These are phyloP conservation scores for Ophiostoma perfectum DNA, from an alignment of 2,329 filamentous ascomycete genomes.

Conservation along the genomic window DNA sequence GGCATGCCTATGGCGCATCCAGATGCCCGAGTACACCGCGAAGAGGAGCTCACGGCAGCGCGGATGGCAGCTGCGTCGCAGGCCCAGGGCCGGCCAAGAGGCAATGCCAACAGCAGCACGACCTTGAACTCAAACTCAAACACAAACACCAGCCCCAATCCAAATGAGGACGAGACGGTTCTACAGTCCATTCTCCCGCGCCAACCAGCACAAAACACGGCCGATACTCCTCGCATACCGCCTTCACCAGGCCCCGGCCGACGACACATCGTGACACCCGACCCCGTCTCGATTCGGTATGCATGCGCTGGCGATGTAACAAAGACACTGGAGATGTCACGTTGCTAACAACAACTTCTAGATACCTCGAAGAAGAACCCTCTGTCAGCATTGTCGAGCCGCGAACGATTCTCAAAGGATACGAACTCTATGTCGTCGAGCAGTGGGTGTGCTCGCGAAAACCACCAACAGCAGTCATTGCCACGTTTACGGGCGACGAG, in stretches of 20 bases:
- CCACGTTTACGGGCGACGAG: slow-evolving; percentile 84
- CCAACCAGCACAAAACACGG: not conserved
- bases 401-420: slow-evolving; percentile 65
- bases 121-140: not conserved
- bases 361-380: slow-evolving; percentile 73
- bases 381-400: slow-evolving; percentile 70
- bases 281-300: slow-evolving; percentile 48
- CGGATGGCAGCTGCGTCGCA: slow-evolving; percentile 12
- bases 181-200: slow-evolving; percentile 16
- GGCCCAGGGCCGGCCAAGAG: not conserved
- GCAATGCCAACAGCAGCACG: not conserved
- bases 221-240: slow-evolving; percentile 8
- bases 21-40: slow-evolving; percentile 15
- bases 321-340: too few relatives aligned
- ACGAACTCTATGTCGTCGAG: slow-evolving; percentile 90
- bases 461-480: slow-evolving; percentile 86
- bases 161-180: slow-evolving; percentile 9
- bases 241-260: slow-evolving; percentile 29
- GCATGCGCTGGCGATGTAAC: not conserved
- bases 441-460: slow-evolving; percentile 94
- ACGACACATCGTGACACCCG: slow-evolving; percentile 52
- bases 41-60: slow-evolving; percentile 18
- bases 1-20: slow-evolving; percentile 15
- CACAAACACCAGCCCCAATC: not conserved
- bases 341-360: slow-evolving; percentile 22